Percentiles rank a stretch among this genome's conserved stretches.
phyloP scores from a whole-genome alignment of 306 rosid species.

The Potentilla sterilis region DNA sequence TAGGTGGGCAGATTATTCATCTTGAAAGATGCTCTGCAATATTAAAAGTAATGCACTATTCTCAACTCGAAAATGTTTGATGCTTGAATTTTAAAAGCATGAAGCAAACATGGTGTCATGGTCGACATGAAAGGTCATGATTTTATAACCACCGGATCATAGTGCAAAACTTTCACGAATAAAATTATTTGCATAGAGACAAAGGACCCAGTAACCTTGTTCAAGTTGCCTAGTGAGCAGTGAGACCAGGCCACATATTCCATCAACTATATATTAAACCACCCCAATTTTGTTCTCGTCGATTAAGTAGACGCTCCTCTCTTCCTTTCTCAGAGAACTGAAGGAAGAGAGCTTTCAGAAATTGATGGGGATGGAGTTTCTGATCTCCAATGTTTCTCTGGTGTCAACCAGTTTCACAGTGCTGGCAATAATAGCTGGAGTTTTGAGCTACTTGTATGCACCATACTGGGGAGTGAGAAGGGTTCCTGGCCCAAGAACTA shows the following conservation, averaged over 20 bases:
- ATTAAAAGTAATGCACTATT: no score
- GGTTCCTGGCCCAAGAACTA: constrained; percentile 84
- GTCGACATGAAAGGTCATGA: neutral
- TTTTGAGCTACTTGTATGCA: constrained; percentile 50
- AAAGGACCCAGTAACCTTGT: constrained; percentile 12
- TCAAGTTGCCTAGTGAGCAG: neutral
- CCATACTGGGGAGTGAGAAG: constrained; percentile 83
- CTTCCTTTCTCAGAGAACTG: neutral
- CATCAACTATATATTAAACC: neutral
- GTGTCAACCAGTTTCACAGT: constrained; percentile 39
- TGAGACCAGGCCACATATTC: constrained; percentile 19
- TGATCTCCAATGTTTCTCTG: constrained; percentile 21
- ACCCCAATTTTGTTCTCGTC: neutral
- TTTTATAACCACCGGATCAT: constrained; percentile 14
- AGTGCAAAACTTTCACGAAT: constrained; percentile 32
- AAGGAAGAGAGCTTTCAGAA: constrained; percentile 1
- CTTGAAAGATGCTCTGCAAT: no score
- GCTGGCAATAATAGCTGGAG: constrained; percentile 44
- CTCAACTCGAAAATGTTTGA: no score
- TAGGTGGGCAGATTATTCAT: neutral
- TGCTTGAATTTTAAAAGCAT: neutral
- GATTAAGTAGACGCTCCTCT: neutral
- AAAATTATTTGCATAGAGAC: constrained; percentile 55
- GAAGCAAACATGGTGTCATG: neutral
- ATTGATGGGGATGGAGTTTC: constrained; percentile 29